phyloP scores from a whole-genome alignment of 2,329 filamentous ascomycete genomes.

The Exophiala lecanii-corni region DNA sequence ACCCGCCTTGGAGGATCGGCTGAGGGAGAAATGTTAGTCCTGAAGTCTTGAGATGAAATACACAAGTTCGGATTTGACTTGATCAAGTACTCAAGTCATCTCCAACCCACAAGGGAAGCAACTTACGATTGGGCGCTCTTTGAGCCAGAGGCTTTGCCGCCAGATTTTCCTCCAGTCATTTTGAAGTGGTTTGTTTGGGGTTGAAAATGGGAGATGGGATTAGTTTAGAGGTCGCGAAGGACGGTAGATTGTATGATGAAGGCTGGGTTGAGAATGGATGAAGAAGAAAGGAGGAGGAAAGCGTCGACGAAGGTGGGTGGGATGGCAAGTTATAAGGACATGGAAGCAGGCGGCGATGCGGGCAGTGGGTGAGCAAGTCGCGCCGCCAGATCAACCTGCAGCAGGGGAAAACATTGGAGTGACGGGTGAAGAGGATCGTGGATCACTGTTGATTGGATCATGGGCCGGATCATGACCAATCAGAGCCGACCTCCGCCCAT shows the following conservation, averaged over 20 bases:
- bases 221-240: constrained; percentile 28
- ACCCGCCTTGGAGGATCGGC: constrained; percentile 98
- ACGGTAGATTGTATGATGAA: constrained; percentile 28
- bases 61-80: constrained; percentile 37
- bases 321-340: constrained; percentile 41
- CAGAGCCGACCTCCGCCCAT: constrained; percentile 12
- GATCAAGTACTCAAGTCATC: too few species aligned
- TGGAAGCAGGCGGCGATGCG: constrained; percentile 39
- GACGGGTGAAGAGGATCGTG: constrained; percentile 5
- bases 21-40: too few species aligned
- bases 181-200: constrained; percentile 49
- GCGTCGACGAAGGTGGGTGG: constrained; percentile 31
- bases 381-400: constrained; percentile 46
- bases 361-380: constrained; percentile 29
- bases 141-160: constrained; percentile 97
- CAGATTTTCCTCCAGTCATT: constrained; percentile 99
- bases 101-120: too few species aligned
- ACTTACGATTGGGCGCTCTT: constrained; percentile 99
- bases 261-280: constrained; percentile 28
- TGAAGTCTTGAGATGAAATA: too few species aligned
- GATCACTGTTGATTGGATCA: constrained; percentile 15
- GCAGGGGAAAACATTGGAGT: constrained; percentile 20
- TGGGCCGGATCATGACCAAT: constrained; percentile 25
- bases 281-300: constrained; percentile 30
- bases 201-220: constrained; percentile 36